phyloP scores from a whole-genome alignment of 1,284 basidiomycete genomes.

The Rhizoctonia solani region DNA sequence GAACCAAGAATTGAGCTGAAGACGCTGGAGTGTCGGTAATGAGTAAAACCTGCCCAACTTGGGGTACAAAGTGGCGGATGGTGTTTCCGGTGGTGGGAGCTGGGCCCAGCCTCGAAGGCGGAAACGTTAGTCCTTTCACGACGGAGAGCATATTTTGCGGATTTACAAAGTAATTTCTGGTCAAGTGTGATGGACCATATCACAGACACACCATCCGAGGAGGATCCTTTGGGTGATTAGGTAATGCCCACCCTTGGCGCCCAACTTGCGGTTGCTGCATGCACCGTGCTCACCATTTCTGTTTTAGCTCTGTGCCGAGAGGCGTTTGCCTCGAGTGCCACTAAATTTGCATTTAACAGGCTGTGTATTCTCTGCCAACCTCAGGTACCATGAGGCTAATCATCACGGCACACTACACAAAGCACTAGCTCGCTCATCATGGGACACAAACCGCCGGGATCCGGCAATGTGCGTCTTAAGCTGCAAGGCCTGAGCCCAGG shows the following conservation, averaged over 20 bases:
- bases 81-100: background rate
- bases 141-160: background rate
- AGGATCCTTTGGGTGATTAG: no score
- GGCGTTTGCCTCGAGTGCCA: background rate
- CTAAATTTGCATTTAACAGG: background rate
- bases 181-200: no score
- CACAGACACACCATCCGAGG: no score
- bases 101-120: background rate
- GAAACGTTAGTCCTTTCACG: background rate
- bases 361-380: background rate
- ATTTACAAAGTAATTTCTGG: background rate
- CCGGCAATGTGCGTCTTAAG: background rate
- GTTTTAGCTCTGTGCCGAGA: no score
- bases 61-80: background rate
- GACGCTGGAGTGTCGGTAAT: conserved; percentile 68
- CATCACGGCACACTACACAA: background rate
- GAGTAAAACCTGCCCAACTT: conserved; percentile 53
- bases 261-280: no score
- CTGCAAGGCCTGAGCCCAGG: no score
- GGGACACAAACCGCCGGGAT: background rate
- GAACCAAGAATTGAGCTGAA: conserved; percentile 68
- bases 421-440: background rate
- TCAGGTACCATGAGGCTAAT: no score
- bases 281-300: no score
- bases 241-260: no score